Conservation (phyloP, 495 filamentous ascomycete genomes). For the Paragyromitra xinjiangensis region DNA sequence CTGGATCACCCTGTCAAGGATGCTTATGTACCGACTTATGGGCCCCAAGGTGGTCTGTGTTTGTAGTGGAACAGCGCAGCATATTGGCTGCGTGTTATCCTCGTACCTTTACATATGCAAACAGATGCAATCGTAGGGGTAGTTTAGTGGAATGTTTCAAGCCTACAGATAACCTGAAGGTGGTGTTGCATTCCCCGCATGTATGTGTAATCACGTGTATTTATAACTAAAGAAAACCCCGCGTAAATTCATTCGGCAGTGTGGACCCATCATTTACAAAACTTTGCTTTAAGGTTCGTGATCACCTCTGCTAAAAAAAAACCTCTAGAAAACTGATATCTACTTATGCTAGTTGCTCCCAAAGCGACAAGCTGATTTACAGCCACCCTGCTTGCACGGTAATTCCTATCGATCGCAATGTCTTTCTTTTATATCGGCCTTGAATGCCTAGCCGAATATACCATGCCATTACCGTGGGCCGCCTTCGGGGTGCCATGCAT, state of each 20-base stretch:
- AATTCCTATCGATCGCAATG: neutral
- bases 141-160: conserved; percentile 44
- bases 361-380: neutral
- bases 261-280: neutral
- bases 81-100: conserved; percentile 45
- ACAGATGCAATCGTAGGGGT: conserved; percentile 50
- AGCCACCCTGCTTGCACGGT: neutral
- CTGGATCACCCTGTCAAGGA: conserved; percentile 50
- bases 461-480: neutral
- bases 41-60: conserved; percentile 51
- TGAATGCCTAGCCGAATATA: neutral
- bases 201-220: conserved; percentile 44
- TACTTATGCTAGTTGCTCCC: neutral
- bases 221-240: neutral
- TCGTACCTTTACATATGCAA: conserved; percentile 46
- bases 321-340: neutral
- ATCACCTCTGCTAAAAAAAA: neutral
- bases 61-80: conserved; percentile 31
- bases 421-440: neutral
- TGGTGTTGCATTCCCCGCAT: conserved; percentile 41
- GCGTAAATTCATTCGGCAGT: neutral
- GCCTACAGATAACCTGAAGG: conserved; percentile 34
- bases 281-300: neutral
- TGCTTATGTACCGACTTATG: conserved; percentile 43
- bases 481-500: neutral